Conservation (phyloP, 495 filamentous ascomycete species). For the Penicillium robsamsonii region DNA sequence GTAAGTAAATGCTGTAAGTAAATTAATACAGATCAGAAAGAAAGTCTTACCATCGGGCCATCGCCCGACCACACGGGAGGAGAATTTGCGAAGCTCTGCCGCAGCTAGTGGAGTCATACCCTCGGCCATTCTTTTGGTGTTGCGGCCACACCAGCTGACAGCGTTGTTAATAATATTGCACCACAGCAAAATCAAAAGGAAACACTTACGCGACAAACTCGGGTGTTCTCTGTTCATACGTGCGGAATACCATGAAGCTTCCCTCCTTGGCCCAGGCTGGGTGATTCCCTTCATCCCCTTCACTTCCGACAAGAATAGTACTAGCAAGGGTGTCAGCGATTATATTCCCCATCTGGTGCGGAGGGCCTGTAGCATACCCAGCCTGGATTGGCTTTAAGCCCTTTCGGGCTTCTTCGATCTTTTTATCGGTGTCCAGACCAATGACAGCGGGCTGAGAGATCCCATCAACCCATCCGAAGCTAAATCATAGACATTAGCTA, state of each 20-base stretch:
- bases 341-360: no score
- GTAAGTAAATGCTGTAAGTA: not conserved
- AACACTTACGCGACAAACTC: not conserved
- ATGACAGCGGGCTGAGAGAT: constrained; percentile 3
- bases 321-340: not conserved
- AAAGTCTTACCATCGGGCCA: not conserved
- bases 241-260: constrained; percentile 10
- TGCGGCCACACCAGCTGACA: not conserved
- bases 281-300: not conserved
- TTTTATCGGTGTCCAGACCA: not conserved
- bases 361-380: not conserved
- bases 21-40: no score
- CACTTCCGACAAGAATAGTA: constrained; percentile 2
- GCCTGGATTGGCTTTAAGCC: constrained; percentile 1
- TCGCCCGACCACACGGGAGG: not conserved
- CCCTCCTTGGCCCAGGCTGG: constrained; percentile 5
- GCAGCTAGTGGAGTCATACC: not conserved
- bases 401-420: not conserved
- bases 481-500: not conserved
- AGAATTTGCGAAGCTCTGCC: not conserved
- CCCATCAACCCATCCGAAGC: constrained; percentile 8
- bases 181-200: not conserved
- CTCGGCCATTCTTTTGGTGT: not conserved
- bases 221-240: constrained; percentile 1
- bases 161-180: not conserved